Conservation (phyloP, 2,329 filamentous ascomycete genomes). For the Cytospora leucostoma region DNA sequence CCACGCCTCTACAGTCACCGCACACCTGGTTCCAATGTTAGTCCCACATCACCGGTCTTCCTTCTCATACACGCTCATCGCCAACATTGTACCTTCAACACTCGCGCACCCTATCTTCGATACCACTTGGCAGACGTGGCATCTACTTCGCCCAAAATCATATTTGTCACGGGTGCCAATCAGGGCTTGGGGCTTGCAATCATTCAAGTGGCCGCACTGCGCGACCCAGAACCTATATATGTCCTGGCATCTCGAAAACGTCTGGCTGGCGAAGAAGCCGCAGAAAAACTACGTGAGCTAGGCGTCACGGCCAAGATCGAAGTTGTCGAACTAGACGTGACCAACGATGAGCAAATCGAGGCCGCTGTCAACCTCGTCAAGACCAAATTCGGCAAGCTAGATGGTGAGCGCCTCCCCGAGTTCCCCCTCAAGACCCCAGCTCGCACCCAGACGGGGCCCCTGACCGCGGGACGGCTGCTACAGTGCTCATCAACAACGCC, state of each 20-base stretch:
- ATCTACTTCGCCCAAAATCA: too few relatives aligned
- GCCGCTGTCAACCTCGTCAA: neutral
- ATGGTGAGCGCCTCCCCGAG: too few relatives aligned
- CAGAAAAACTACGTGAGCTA: neutral
- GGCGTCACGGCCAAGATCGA: neutral
- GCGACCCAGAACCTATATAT: neutral
- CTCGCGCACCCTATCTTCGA: too few relatives aligned
- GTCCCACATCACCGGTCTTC: too few relatives aligned
- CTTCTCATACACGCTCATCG: too few relatives aligned
- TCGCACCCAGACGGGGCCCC: too few relatives aligned
- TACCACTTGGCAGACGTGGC: too few relatives aligned
- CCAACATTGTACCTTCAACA: too few relatives aligned
- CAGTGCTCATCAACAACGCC: constrained; percentile 41
- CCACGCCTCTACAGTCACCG: too few relatives aligned
- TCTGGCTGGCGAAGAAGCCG: neutral
- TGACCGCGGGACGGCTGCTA: neutral
- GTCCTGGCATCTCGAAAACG: neutral
- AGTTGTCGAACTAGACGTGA: neutral
- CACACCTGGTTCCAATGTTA: too few relatives aligned
- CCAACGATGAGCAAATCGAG: neutral
- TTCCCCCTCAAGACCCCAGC: too few relatives aligned
- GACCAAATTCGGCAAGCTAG: neutral
- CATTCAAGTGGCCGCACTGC: neutral
- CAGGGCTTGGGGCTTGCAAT: neutral
- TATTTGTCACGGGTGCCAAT: neutral